These are phyloP conservation scores for Lentinula detonsa DNA, from an alignment of 768 basidiomycete genomes.

Conservation along the genomic window DNA sequence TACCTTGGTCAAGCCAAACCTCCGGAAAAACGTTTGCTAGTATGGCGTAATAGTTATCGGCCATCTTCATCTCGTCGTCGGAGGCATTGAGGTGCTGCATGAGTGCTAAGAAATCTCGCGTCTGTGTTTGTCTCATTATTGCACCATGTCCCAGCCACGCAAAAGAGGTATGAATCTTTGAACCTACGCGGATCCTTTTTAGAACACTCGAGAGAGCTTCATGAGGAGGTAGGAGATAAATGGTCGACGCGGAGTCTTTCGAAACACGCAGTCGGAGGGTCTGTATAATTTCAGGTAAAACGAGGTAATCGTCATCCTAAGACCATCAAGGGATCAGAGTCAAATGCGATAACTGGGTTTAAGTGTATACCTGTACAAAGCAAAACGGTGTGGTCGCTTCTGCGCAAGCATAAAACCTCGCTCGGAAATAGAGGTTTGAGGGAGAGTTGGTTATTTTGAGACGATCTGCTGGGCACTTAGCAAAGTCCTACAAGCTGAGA, in stretches of 20 bases:
- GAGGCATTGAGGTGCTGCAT: conserved; percentile 37
- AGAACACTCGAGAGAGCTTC: conserved; percentile 53
- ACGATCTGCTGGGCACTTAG: conserved; percentile 26
- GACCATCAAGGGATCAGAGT: conserved; percentile 1
- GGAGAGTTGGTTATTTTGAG: conserved; percentile 39
- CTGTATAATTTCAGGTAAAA: conserved; percentile 51
- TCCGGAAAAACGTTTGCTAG: conserved; percentile 51
- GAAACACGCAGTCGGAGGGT: conserved; percentile 37
- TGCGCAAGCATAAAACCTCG: conserved; percentile 38
- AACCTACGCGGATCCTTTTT: conserved; percentile 31
- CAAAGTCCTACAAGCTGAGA: conserved; percentile 20
- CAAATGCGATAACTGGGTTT: background rate
- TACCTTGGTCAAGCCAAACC: conserved; percentile 60
- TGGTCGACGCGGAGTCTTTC: conserved; percentile 19
- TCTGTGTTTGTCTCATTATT: conserved; percentile 38
- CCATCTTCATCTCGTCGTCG: conserved; percentile 52
- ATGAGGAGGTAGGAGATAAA: conserved; percentile 56
- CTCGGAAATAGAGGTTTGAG: conserved; percentile 39
- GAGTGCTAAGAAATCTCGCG: conserved; percentile 42
- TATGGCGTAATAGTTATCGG: conserved; percentile 65
- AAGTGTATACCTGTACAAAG: conserved; percentile 48
- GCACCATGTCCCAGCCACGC: conserved; percentile 67
- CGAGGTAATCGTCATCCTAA: conserved; percentile 66
- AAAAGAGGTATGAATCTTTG: conserved; percentile 45
- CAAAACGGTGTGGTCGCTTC: conserved; percentile 45